Conservation (phyloP, 2,329 filamentous ascomycete species). For the Dendrostoma leiphaemia region DNA sequence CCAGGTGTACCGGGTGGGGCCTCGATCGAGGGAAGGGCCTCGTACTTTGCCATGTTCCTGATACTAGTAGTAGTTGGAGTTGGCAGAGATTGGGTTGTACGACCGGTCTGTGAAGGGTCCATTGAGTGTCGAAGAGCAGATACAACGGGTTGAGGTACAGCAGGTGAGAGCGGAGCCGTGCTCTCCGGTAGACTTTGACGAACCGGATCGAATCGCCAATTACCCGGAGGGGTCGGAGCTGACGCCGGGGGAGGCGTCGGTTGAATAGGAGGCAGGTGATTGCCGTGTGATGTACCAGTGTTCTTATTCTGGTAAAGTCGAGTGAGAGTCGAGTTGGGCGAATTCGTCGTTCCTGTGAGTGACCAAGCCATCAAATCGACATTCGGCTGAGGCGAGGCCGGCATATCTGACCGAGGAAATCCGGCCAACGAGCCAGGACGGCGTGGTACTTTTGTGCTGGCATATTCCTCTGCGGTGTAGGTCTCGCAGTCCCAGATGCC, state of each 20-base stretch:
- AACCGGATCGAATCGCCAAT: slow-evolving; percentile 61
- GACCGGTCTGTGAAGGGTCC: slow-evolving; percentile 26
- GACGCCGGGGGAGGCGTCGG: slow-evolving; percentile 13
- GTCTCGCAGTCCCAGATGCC: slow-evolving; percentile 78
- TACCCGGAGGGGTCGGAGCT: slow-evolving; percentile 48
- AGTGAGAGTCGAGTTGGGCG: slow-evolving; percentile 78
- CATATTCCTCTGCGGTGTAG: slow-evolving; percentile 71
- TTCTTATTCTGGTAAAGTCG: slow-evolving; percentile 69
- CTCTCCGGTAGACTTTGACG: slow-evolving; percentile 52
- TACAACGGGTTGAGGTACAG: slow-evolving; percentile 47
- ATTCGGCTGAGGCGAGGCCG: slow-evolving; percentile 43
- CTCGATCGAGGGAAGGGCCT: slow-evolving; percentile 27
- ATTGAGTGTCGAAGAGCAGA: slow-evolving; percentile 47
- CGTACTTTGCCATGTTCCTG: slow-evolving; percentile 27
- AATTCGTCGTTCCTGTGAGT: slow-evolving; percentile 83
- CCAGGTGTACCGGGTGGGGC: slow-evolving; percentile 27
- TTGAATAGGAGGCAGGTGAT: slow-evolving; percentile 4
- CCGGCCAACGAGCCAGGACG: slow-evolving; percentile 40
- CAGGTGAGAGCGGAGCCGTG: slow-evolving; percentile 45
- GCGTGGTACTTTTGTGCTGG: slow-evolving; percentile 59
- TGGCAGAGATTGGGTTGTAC: slow-evolving; percentile 22
- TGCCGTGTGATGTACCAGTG: slow-evolving; percentile 29
- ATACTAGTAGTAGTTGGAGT: slow-evolving; percentile 12
- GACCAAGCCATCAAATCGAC: slow-evolving; percentile 72
- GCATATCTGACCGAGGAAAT: slow-evolving; percentile 43